These are phyloP conservation scores for Tympanopsis confertula DNA, from an alignment of 2,329 filamentous ascomycete species.

Conservation along the genomic window DNA sequence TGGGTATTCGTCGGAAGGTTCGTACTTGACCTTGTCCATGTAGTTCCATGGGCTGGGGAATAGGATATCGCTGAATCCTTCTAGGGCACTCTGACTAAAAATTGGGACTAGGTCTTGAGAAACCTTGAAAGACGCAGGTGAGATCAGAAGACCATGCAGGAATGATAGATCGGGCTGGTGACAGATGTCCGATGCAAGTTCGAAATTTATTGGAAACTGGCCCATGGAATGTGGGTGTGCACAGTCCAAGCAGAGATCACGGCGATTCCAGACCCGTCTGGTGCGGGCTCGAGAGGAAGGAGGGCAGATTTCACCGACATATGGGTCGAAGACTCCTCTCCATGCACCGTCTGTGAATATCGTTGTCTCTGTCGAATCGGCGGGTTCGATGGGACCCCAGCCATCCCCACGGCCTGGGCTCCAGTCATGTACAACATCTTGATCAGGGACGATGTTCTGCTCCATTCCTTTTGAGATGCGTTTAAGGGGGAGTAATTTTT, in stretches of 20 bases:
- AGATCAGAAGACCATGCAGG: slow-evolving; percentile 37
- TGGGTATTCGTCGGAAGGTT: slow-evolving; percentile 22
- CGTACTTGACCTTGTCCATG: slow-evolving; percentile 22
- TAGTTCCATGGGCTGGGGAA: slow-evolving; percentile 28
- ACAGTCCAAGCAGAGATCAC: background rate
- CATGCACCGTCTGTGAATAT: background rate
- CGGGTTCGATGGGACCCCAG: background rate
- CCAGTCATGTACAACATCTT: background rate
- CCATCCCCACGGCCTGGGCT: background rate
- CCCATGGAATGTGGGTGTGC: slow-evolving; percentile 3
- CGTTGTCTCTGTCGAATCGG: background rate
- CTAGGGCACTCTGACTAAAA: slow-evolving; percentile 41
- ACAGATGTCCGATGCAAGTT: slow-evolving; percentile 32
- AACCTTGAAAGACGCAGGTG: slow-evolving; percentile 27
- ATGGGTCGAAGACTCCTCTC: background rate
- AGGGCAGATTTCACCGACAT: background rate
- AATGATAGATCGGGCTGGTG: slow-evolving; percentile 33
- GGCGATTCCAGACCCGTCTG: background rate
- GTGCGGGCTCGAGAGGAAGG: background rate
- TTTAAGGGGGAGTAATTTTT: slow-evolving; percentile 9
- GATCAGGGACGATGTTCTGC: background rate
- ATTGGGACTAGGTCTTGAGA: slow-evolving; percentile 37
- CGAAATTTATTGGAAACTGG: slow-evolving; percentile 7
- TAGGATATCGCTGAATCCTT: slow-evolving; percentile 40
- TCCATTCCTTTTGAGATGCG: background rate